These are phyloP conservation scores for Mycothermus thermophilus DNA, from an alignment of 495 filamentous ascomycete species.

Conservation along the genomic window DNA sequence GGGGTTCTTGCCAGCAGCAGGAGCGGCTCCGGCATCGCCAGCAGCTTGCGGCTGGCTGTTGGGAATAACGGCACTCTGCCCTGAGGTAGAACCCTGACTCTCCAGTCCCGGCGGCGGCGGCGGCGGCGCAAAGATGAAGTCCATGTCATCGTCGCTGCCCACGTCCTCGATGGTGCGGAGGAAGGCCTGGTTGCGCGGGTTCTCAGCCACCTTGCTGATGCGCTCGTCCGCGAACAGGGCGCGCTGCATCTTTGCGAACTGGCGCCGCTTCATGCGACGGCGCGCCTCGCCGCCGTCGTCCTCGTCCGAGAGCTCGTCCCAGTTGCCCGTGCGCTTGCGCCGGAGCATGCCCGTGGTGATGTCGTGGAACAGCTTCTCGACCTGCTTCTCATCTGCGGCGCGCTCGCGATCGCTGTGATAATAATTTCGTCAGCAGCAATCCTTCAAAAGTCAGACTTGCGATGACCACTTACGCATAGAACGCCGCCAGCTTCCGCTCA, in stretches of 20 bases:
- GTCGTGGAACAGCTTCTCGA: slow-evolving; percentile 82
- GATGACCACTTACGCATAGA: slow-evolving; percentile 61
- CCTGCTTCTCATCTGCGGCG: slow-evolving; percentile 62
- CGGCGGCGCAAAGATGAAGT: slow-evolving; percentile 49
- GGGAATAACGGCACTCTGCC: slow-evolving; percentile 26
- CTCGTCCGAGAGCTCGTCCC: slow-evolving; percentile 71
- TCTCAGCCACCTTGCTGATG: slow-evolving; percentile 75
- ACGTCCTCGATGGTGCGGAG: slow-evolving; percentile 77
- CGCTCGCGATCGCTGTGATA: slow-evolving; percentile 47
- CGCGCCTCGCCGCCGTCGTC: slow-evolving; percentile 71
- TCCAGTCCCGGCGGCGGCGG: slow-evolving; percentile 14
- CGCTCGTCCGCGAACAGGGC: slow-evolving; percentile 83
- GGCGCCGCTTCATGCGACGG: slow-evolving; percentile 65
- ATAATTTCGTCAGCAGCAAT: slow-evolving; percentile 4
- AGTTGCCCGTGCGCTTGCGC: slow-evolving; percentile 58
- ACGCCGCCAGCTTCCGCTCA: slow-evolving; percentile 66
- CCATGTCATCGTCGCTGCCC: slow-evolving; percentile 63
- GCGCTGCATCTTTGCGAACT: slow-evolving; percentile 85
- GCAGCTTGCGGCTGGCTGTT: slow-evolving; percentile 30
- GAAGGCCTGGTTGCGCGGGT: slow-evolving; percentile 84
- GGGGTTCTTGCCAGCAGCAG: slow-evolving; percentile 33
- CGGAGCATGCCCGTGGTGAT: slow-evolving; percentile 76
- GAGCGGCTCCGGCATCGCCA: slow-evolving; percentile 11
- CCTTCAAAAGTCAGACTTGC: no score
- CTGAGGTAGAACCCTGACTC: slow-evolving; percentile 26